These are phyloP conservation scores for Trichoderma virens DNA, from an alignment of 495 filamentous ascomycete genomes.

Conservation along the genomic window DNA sequence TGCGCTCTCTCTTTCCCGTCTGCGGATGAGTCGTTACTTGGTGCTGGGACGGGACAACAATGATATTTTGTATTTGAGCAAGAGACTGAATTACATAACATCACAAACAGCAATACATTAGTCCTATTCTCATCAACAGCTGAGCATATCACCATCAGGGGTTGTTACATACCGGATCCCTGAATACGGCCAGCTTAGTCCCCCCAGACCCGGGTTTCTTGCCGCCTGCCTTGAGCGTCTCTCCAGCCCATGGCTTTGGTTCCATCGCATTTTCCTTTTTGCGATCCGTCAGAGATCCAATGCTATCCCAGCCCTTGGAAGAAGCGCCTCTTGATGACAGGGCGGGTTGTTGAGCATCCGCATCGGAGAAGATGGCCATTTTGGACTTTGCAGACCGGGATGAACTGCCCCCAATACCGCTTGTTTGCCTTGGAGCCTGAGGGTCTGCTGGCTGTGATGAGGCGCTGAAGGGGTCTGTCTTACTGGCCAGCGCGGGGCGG, in stretches of 20 bases:
- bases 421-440: constrained; percentile 52
- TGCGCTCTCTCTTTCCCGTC: constrained; percentile 70
- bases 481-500: constrained; percentile 77
- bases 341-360: constrained; percentile 33
- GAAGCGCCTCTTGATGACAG: constrained; percentile 37
- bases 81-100: constrained; percentile 51
- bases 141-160: constrained; percentile 21
- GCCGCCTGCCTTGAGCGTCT: constrained; percentile 80
- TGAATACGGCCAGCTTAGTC: constrained; percentile 86
- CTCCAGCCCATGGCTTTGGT: constrained; percentile 83
- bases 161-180: constrained; percentile 77
- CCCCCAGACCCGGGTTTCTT: constrained; percentile 51
- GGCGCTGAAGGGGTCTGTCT: constrained; percentile 69
- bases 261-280: constrained; percentile 91
- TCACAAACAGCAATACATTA: constrained; percentile 62
- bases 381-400: constrained; percentile 66
- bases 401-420: constrained; percentile 36
- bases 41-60: constrained; percentile 45
- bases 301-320: constrained; percentile 82
- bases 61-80: constrained; percentile 41
- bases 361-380: constrained; percentile 85
- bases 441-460: constrained; percentile 47
- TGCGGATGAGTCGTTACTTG: constrained; percentile 71
- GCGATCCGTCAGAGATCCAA: constrained; percentile 74
- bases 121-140: constrained; percentile 95